Conservation (phyloP, 169 alveolate species). For the Eimeria mitis region DNA sequence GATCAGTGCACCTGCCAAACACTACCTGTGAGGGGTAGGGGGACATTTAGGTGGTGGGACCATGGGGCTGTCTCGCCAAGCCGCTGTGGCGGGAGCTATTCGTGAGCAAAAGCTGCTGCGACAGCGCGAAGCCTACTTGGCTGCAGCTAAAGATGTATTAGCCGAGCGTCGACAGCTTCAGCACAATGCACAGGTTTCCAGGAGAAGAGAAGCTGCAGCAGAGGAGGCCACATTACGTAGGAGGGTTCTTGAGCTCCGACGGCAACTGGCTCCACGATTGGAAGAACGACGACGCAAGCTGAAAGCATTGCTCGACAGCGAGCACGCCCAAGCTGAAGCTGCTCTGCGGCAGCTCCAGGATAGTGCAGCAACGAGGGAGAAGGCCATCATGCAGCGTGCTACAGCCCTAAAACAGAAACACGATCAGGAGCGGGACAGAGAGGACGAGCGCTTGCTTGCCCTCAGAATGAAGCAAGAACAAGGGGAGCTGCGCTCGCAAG, state of each 20-base stretch:
- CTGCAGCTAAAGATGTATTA: constrained; percentile 39
- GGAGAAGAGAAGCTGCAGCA: constrained; percentile 40
- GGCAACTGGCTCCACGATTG: constrained; percentile 9
- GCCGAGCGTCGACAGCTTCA: constrained; percentile 40
- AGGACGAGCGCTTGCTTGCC: constrained; percentile 46
- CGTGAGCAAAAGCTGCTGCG: constrained; percentile 49
- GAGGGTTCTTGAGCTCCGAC: constrained; percentile 17
- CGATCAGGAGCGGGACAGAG: constrained; percentile 18
- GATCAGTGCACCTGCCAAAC: neutral
- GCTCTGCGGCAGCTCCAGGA: constrained; percentile 14
- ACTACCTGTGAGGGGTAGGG: neutral
- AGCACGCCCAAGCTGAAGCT: constrained; percentile 15
- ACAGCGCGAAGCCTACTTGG: constrained; percentile 50
- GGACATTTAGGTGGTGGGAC: neutral
- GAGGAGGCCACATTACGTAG: constrained; percentile 36
- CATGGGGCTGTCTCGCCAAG: constrained; percentile 64
- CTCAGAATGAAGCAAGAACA: constrained; percentile 9
- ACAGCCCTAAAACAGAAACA: constrained; percentile 37
- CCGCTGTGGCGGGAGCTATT: constrained; percentile 36
- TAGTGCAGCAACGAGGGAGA: constrained; percentile 30
- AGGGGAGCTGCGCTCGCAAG: constrained; percentile 28
- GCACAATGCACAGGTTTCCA: constrained; percentile 14
- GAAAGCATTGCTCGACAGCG: constrained; percentile 33
- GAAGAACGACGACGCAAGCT: constrained; percentile 46
- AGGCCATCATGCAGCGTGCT: constrained; percentile 56